These are phyloP conservation scores for Curvularia hawaiiensis DNA, from an alignment of 2,329 filamentous ascomycete species.

Conservation along the genomic window DNA sequence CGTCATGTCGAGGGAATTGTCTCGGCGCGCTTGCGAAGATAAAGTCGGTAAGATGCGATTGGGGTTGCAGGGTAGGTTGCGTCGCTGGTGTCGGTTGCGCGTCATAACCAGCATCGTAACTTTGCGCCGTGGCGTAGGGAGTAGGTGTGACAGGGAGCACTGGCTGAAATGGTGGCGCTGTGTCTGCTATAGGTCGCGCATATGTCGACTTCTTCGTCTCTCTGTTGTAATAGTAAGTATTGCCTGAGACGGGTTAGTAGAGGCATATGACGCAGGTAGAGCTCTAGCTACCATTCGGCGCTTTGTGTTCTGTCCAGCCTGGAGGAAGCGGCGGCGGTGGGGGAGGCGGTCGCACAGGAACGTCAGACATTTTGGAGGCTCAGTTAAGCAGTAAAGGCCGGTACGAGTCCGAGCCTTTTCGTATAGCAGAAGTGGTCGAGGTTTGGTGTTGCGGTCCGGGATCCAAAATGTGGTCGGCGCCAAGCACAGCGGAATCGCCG, in stretches of 20 bases:
- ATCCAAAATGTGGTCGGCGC: slow-evolving; percentile 39
- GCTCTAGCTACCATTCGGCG: slow-evolving; percentile 66
- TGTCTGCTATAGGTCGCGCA: slow-evolving; percentile 62
- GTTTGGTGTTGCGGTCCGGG: slow-evolving; percentile 23
- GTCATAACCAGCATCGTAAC: slow-evolving; percentile 17
- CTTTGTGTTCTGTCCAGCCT: slow-evolving; percentile 93
- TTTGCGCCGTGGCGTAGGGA: slow-evolving; percentile 12
- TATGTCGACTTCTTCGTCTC: slow-evolving; percentile 87
- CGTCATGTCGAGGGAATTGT: slow-evolving; percentile 24
- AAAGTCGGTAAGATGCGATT: slow-evolving; percentile 58
- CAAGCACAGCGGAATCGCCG: slow-evolving; percentile 34
- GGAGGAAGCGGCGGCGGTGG: slow-evolving; percentile 66
- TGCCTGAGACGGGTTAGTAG: slow-evolving; percentile 58
- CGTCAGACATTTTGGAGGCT: slow-evolving; percentile 30
- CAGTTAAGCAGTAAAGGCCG: background rate
- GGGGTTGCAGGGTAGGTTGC: slow-evolving; percentile 49
- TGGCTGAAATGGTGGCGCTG: slow-evolving; percentile 8
- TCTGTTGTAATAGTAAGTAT: slow-evolving; percentile 86
- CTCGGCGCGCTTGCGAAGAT: slow-evolving; percentile 37
- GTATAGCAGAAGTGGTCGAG: slow-evolving; percentile 6
- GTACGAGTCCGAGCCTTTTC: background rate
- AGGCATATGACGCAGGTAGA: slow-evolving; percentile 22
- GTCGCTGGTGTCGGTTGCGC: slow-evolving; percentile 55
- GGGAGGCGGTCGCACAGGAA: slow-evolving; percentile 40
- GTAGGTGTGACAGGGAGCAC: slow-evolving; percentile 10